phyloP scores from a whole-genome alignment of 768 basidiomycete species.

The Suillus spraguei region DNA sequence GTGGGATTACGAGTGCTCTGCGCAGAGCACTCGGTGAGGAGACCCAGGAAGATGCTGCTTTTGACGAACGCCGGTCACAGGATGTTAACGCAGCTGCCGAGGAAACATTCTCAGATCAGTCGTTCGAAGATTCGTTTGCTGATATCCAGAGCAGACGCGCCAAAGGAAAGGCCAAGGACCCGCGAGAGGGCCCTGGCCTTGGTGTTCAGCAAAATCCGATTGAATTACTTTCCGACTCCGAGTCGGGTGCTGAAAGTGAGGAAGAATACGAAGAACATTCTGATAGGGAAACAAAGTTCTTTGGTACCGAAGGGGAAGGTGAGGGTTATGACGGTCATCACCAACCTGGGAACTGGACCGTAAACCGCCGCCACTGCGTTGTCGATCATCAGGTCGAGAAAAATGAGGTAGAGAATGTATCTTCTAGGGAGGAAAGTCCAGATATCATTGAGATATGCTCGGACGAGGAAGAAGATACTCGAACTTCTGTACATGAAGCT shows the following conservation, averaged over 20 bases:
- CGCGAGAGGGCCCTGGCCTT: slow-evolving; percentile 60
- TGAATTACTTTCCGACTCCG: slow-evolving; percentile 43
- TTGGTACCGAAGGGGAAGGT: slow-evolving; percentile 20
- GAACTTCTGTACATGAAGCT: slow-evolving; percentile 14
- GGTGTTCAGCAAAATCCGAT: slow-evolving; percentile 48
- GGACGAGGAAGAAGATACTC: slow-evolving; percentile 27
- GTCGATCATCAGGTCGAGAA: slow-evolving; percentile 17
- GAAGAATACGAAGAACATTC: slow-evolving; percentile 25
- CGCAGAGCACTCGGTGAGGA: slow-evolving; percentile 59
- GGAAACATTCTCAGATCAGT: slow-evolving; percentile 27
- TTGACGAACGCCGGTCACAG: slow-evolving; percentile 10
- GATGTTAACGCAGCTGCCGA: slow-evolving; percentile 26
- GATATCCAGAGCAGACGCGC: slow-evolving; percentile 50
- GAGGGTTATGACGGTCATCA: slow-evolving; percentile 15
- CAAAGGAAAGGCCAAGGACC: slow-evolving; percentile 66
- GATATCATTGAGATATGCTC: slow-evolving; percentile 27
- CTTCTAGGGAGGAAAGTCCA: slow-evolving; percentile 14
- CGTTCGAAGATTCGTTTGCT: slow-evolving; percentile 57
- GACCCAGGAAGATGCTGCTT: slow-evolving; percentile 17
- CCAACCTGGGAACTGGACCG: neutral
- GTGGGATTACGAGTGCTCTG: slow-evolving; percentile 58
- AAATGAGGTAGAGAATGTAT: slow-evolving; percentile 17
- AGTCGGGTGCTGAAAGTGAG: slow-evolving; percentile 28
- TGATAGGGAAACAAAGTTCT: slow-evolving; percentile 27
- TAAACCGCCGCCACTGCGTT: slow-evolving; percentile 6